Conservation (phyloP, 192 early-diverging fungal genomes). For the Podila minutissima region DNA sequence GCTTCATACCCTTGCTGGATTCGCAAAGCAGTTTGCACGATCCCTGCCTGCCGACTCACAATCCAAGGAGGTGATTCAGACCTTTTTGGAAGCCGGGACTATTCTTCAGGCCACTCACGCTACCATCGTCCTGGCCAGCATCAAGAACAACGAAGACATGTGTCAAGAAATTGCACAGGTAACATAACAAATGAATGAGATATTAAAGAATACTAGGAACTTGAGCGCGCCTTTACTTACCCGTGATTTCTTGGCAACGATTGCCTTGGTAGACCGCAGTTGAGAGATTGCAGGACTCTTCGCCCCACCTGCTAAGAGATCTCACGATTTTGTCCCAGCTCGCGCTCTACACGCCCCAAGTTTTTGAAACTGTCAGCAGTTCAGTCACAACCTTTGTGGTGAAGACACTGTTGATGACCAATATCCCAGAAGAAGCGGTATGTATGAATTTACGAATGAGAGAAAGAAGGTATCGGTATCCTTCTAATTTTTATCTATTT, state of each 20-base stretch:
- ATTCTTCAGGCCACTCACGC: constrained; percentile 77
- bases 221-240: no score
- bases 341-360: constrained; percentile 62
- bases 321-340: constrained; percentile 71
- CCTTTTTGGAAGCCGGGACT: constrained; percentile 55
- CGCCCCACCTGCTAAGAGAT: constrained; percentile 51
- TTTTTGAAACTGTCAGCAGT: constrained; percentile 63
- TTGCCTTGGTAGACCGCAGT: constrained; percentile 4
- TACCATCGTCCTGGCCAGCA: constrained; percentile 72
- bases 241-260: background rate
- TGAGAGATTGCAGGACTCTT: constrained; percentile 32
- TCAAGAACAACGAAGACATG: constrained; percentile 53
- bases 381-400: constrained; percentile 67
- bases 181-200: background rate
- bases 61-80: constrained; percentile 37
- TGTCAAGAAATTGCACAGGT: constrained; percentile 65
- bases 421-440: constrained; percentile 43
- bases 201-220: no score
- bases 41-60: constrained; percentile 49
- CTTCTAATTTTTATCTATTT: background rate
- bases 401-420: constrained; percentile 63
- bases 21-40: constrained; percentile 72
- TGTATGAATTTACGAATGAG: background rate
- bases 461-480: background rate
- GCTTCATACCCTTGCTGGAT: constrained; percentile 75